Evolutionary conservation across 192 early-diverging fungal species (phyloP).

Genomic region (Coemansia sp.): DNA sequence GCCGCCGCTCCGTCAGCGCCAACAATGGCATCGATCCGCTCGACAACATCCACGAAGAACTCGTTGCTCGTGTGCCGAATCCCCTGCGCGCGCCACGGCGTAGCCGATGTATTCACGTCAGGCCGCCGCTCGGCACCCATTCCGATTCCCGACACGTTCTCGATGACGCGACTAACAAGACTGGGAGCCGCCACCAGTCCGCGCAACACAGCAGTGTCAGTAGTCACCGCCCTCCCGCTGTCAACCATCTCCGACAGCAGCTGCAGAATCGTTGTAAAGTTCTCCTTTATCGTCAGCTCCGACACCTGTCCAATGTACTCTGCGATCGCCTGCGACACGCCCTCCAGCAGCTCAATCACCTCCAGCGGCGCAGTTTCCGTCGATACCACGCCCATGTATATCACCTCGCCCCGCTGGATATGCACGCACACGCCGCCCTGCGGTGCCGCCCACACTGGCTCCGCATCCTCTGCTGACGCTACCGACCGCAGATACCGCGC

Average conservation of each 20-base stretch:
- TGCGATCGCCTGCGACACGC: constrained; percentile 71
- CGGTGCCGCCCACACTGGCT: constrained; percentile 38
- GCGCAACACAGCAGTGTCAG: constrained; percentile 80
- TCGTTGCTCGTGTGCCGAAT: constrained; percentile 91
- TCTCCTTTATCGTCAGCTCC: constrained; percentile 83
- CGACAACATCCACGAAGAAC: constrained; percentile 90
- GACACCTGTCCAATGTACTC: constrained; percentile 86
- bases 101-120: constrained; percentile 46
- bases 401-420: constrained; percentile 63
- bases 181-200: constrained; percentile 86
- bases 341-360: constrained; percentile 84
- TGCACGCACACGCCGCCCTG: constrained; percentile 28
- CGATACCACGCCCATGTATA: constrained; percentile 74
- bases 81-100: constrained; percentile 86
- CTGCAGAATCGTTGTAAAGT: constrained; percentile 83
- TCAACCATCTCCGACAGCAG: constrained; percentile 94
- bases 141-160: constrained; percentile 67
- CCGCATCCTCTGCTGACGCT: constrained; percentile 34
- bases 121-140: constrained; percentile 24
- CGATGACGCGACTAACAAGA: constrained; percentile 82
- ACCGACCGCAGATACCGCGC: constrained; percentile 57
- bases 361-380: constrained; percentile 79
- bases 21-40: constrained; percentile 84
- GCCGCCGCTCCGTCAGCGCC: constrained; percentile 68
- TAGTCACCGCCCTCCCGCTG: constrained; percentile 85